phyloP scores from a whole-genome alignment of 257 asterid genomes.

The Solanum sitiens region DNA sequence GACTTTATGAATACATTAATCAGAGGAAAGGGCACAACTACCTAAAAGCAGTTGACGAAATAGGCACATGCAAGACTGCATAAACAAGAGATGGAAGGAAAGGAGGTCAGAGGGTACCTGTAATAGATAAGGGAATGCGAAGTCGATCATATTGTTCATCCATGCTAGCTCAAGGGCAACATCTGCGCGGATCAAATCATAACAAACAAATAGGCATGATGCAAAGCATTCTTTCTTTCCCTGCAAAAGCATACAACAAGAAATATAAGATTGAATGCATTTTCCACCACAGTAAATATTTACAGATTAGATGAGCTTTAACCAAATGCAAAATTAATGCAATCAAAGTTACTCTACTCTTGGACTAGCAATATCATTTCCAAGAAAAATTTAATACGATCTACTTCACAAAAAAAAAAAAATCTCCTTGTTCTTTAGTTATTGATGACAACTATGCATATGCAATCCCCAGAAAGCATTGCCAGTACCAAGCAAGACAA shows the following conservation, averaged over 20 bases:
- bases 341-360: not conserved
- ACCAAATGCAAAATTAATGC: not conserved
- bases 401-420: not conserved
- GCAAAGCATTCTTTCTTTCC: conserved; percentile 99
- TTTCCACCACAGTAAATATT: not conserved
- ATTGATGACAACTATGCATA: not conserved
- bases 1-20: not conserved
- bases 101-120: conserved; percentile 46
- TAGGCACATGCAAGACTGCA: not conserved
- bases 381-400: not conserved
- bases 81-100: not conserved
- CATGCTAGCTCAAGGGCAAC: conserved; percentile 99
- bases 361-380: not conserved
- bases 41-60: not conserved
- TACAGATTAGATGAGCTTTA: not conserved
- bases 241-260: conserved; percentile 29
- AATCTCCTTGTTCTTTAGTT: not conserved
- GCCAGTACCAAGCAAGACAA: not conserved
- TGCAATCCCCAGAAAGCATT: not conserved
- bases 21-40: not conserved
- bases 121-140: conserved; percentile 89
- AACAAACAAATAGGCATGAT: conserved; percentile 97
- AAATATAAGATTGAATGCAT: not conserved
- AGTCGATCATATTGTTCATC: conserved; percentile 93
- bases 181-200: conserved; percentile 86